Evolutionary conservation across 176 grass and related monocot genomes (phyloP).

Genomic region (Rhipidocladum racemiflorum): DNA sequence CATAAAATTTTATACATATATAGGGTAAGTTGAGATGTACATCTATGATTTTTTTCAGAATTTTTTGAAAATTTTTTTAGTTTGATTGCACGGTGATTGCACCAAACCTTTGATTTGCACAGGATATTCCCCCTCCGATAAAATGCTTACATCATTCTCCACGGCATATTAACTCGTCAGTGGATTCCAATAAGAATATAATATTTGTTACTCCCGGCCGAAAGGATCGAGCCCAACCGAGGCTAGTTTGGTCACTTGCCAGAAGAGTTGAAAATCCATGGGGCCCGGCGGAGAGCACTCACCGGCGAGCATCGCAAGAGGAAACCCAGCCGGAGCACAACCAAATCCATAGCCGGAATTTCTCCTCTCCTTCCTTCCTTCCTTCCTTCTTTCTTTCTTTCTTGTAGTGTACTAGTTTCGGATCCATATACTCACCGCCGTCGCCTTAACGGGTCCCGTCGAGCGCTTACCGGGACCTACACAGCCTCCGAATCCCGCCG

Average conservation of each 20-base stretch:
- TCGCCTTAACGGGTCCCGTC: neutral
- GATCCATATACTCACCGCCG: neutral
- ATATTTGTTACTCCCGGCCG: neutral
- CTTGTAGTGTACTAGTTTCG: neutral
- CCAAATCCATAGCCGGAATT: conserved; percentile 20
- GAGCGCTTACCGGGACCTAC: neutral
- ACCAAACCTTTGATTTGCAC: too few species aligned
- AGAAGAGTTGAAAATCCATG: conserved; percentile 4
- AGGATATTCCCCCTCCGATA: too few species aligned
- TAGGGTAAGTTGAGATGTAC: too few species aligned
- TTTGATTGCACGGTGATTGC: too few species aligned
- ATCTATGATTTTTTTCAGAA: too few species aligned
- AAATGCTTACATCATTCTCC: too few species aligned
- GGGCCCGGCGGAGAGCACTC: neutral
- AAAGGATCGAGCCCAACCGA: neutral
- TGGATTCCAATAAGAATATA: too few species aligned
- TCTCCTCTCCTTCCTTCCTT: neutral
- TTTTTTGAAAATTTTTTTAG: too few species aligned
- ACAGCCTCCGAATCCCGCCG: neutral
- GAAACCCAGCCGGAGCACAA: conserved; percentile 1
- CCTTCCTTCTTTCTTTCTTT: too few species aligned
- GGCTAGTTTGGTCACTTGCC: conserved; percentile 32
- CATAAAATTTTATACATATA: too few species aligned
- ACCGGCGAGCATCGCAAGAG: neutral
- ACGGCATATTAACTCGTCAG: too few species aligned